These are phyloP conservation scores for Curvularia hawaiiensis DNA, from an alignment of 2,329 filamentous ascomycete genomes.

Conservation along the genomic window DNA sequence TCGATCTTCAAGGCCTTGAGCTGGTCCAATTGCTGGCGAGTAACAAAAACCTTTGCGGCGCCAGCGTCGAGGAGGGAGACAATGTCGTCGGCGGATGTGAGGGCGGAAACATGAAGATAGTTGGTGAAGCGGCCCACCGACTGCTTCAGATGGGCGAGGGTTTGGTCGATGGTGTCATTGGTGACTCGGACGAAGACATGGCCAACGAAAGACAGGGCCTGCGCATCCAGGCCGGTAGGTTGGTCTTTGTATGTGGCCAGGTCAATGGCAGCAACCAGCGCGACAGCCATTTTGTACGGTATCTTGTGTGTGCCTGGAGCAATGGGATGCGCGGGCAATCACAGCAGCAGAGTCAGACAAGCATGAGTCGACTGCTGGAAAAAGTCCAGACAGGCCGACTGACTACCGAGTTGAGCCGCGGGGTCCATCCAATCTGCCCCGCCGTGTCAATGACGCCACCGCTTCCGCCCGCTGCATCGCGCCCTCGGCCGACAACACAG, in stretches of 20 bases:
- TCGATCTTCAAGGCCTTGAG: slow-evolving; percentile 59
- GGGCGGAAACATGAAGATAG: slow-evolving; percentile 76
- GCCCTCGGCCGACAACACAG: background rate
- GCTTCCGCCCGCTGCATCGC: background rate
- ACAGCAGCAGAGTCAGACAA: slow-evolving; percentile 1
- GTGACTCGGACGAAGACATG: slow-evolving; percentile 61
- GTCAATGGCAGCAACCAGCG: slow-evolving; percentile 58
- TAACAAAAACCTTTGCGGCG: slow-evolving; percentile 83
- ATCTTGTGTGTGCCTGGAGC: slow-evolving; percentile 1
- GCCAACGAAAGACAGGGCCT: slow-evolving; percentile 62
- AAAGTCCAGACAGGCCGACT: slow-evolving; percentile 14
- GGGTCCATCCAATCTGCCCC: slow-evolving; percentile 18
- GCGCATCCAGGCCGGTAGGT: slow-evolving; percentile 56
- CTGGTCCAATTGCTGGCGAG: slow-evolving; percentile 67
- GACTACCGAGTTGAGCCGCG: slow-evolving; percentile 15
- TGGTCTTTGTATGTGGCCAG: slow-evolving; percentile 50
- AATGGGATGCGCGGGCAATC: background rate
- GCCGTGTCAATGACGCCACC: slow-evolving; percentile 14
- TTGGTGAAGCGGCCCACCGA: slow-evolving; percentile 63
- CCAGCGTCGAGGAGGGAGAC: slow-evolving; percentile 83
- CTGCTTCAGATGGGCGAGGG: slow-evolving; percentile 60
- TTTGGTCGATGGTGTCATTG: slow-evolving; percentile 53
- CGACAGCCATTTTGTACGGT: slow-evolving; percentile 48
- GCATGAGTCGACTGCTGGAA: slow-evolving; percentile 10
- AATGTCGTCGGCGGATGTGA: slow-evolving; percentile 74